Evolutionary conservation across 495 filamentous ascomycete genomes (phyloP).

Genomic region (Hyaloscypha finlandica): DNA sequence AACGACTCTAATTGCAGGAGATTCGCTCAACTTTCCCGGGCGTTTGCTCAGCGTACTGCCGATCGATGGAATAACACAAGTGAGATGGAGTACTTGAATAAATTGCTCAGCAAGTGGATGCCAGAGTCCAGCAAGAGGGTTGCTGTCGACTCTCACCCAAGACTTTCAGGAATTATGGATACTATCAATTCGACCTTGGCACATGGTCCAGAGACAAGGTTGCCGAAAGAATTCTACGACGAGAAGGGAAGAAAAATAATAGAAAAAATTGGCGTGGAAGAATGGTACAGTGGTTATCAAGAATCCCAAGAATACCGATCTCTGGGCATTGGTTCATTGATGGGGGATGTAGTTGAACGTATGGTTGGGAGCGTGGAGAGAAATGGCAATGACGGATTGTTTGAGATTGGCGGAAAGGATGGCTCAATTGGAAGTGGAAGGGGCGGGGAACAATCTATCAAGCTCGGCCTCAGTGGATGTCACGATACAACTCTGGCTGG

Average conservation of each 20-base stretch:
- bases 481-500: slow-evolving; percentile 93
- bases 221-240: slow-evolving; percentile 90
- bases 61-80: slow-evolving; percentile 76
- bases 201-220: slow-evolving; percentile 74
- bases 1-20: slow-evolving; percentile 85
- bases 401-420: slow-evolving; percentile 48
- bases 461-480: slow-evolving; percentile 78
- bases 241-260: slow-evolving; percentile 66
- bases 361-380: slow-evolving; percentile 76
- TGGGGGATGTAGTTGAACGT: slow-evolving; percentile 74
- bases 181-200: slow-evolving; percentile 87
- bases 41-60: slow-evolving; percentile 81
- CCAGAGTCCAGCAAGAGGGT: slow-evolving; percentile 64
- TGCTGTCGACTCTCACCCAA: slow-evolving; percentile 80
- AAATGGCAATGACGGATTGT: slow-evolving; percentile 56
- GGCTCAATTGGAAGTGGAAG: slow-evolving; percentile 38
- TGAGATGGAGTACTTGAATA: slow-evolving; percentile 83
- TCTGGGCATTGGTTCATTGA: slow-evolving; percentile 80
- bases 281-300: slow-evolving; percentile 89
- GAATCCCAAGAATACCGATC: slow-evolving; percentile 83
- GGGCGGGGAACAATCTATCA: slow-evolving; percentile 57
- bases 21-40: slow-evolving; percentile 75
- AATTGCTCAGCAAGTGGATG: slow-evolving; percentile 80
- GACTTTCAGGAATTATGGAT: slow-evolving; percentile 89
- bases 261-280: slow-evolving; percentile 80